Conservation (phyloP, 345 rosid species). For the Pugionium dolabratum region DNA sequence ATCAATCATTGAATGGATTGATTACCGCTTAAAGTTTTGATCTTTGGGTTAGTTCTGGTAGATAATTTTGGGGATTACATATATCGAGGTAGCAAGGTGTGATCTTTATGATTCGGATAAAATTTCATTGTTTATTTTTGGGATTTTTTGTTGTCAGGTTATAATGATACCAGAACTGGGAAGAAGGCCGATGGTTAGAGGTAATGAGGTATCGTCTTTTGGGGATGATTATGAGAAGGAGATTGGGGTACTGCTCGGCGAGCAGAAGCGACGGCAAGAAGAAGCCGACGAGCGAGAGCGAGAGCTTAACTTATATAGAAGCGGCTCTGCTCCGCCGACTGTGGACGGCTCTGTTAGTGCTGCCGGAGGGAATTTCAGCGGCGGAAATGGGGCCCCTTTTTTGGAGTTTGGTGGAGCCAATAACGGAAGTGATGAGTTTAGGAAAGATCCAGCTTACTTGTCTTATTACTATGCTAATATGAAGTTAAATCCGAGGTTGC, state of each 20-base stretch:
- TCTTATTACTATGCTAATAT: constrained; percentile 72
- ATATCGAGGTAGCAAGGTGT: constrained; percentile 36
- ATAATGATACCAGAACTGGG: constrained; percentile 20
- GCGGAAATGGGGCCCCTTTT: constrained; percentile 43
- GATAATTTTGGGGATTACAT: constrained; percentile 35
- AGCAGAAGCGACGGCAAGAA: constrained; percentile 52
- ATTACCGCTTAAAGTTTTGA: constrained; percentile 45
- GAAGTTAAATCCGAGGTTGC: constrained; percentile 88
- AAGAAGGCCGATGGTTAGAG: constrained; percentile 64
- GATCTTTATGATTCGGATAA: constrained; percentile 16
- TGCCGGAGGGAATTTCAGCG: constrained; percentile 57
- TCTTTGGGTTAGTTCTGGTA: constrained; percentile 35
- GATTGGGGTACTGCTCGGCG: constrained; percentile 56
- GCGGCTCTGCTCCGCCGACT: constrained; percentile 82
- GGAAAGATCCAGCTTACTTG: constrained; percentile 73
- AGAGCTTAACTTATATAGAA: constrained; percentile 63
- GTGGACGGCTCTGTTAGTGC: constrained; percentile 71
- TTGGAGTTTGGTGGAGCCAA: constrained; percentile 52
- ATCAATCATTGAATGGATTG: background rate
- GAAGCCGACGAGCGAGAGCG: constrained; percentile 62
- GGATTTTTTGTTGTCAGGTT: constrained; percentile 8
- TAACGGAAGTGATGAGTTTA: constrained; percentile 59
- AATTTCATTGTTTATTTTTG: background rate
- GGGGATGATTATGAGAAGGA: constrained; percentile 76
- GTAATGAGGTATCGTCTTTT: constrained; percentile 64